Conservation (phyloP, 768 basidiomycete genomes). For the Lactifluus pinguis region DNA sequence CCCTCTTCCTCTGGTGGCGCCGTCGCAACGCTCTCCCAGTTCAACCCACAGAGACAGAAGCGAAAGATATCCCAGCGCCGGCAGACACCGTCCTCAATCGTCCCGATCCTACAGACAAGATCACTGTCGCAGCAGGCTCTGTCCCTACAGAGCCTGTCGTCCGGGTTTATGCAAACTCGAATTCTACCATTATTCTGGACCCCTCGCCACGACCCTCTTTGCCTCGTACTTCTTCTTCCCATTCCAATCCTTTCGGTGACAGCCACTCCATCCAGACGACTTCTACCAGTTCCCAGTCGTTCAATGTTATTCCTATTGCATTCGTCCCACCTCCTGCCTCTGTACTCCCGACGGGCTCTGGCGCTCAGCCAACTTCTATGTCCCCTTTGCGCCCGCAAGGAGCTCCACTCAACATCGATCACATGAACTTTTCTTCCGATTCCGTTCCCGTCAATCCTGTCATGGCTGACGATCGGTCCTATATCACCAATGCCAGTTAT, state of each 20-base stretch:
- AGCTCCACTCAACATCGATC: slow-evolving; percentile 51
- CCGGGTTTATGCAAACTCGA: slow-evolving; percentile 39
- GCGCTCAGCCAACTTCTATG: not conserved
- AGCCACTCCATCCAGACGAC: slow-evolving; percentile 70
- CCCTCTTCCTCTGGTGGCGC: slow-evolving; percentile 56
- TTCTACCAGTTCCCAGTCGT: slow-evolving; percentile 62
- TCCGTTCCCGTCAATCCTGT: slow-evolving; percentile 31
- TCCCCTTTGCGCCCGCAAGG: slow-evolving; percentile 48
- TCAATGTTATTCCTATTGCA: slow-evolving; percentile 84
- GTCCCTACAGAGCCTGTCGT: slow-evolving; percentile 29
- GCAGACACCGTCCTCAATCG: slow-evolving; percentile 73
- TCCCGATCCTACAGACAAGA: slow-evolving; percentile 73
- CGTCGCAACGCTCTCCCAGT: slow-evolving; percentile 32
- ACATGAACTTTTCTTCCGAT: slow-evolving; percentile 52
- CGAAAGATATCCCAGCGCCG: slow-evolving; percentile 55
- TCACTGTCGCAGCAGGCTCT: slow-evolving; percentile 22
- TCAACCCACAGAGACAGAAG: slow-evolving; percentile 32
- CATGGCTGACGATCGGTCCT: slow-evolving; percentile 53
- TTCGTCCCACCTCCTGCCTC: slow-evolving; percentile 54
- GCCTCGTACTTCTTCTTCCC: slow-evolving; percentile 24
- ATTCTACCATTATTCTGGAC: slow-evolving; percentile 51
- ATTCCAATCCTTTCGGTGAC: slow-evolving; percentile 70
- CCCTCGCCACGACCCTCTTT: slow-evolving; percentile 31
- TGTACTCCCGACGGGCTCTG: slow-evolving; percentile 20
- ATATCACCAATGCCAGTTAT: slow-evolving; percentile 65